Evolutionary conservation across 148 eudicot genomes (phyloP).

Genomic region (Spergularia bocconei): DNA sequence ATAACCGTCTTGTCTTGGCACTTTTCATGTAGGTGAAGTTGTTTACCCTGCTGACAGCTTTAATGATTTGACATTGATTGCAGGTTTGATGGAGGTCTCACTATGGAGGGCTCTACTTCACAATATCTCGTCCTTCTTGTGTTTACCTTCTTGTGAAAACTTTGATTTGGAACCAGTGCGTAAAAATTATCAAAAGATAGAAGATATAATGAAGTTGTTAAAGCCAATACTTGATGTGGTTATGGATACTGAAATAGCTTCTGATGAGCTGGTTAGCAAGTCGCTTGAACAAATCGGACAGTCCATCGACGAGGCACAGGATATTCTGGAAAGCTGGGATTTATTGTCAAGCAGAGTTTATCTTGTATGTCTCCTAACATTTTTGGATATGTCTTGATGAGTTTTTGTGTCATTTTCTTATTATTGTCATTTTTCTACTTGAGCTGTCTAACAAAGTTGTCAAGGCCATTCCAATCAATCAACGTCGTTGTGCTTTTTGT

Average conservation of each 20-base stretch:
- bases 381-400: not conserved
- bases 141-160: constrained; percentile 48
- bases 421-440: not conserved
- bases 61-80: not conserved
- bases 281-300: constrained; percentile 49
- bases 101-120: constrained; percentile 65
- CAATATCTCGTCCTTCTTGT: constrained; percentile 57
- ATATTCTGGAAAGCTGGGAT: constrained; percentile 71
- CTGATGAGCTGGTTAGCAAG: constrained; percentile 57
- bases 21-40: not conserved
- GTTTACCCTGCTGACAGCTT: not conserved
- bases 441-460: not conserved
- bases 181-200: constrained; percentile 57
- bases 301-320: constrained; percentile 62
- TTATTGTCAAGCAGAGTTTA: constrained; percentile 80
- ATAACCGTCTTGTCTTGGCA: not conserved
- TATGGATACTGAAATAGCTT: constrained; percentile 51
- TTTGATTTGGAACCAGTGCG: constrained; percentile 51
- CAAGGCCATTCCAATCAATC: not conserved
- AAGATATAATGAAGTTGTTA: constrained; percentile 65
- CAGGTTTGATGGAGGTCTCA: constrained; percentile 89
- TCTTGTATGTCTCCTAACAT: constrained; percentile 50
- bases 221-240: constrained; percentile 71
- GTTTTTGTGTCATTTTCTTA: not conserved
- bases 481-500: not conserved